These are phyloP conservation scores for Cucumis melo DNA, from an alignment of 306 rosid genomes.

Conservation along the genomic window DNA sequence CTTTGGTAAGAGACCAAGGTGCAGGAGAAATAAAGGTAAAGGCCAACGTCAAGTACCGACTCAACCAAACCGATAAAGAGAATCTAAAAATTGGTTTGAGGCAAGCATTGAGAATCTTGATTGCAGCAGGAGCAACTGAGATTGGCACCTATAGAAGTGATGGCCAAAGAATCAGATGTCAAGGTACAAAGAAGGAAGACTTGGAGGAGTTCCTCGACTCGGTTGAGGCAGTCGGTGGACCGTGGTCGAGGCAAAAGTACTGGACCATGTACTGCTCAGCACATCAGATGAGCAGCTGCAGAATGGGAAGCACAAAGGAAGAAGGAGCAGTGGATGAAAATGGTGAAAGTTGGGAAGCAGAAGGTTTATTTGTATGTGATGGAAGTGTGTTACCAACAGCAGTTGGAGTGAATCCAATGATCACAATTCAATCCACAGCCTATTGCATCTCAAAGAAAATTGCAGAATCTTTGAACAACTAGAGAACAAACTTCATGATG, in stretches of 20 bases:
- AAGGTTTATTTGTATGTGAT: slow-evolving; percentile 73
- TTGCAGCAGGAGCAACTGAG: slow-evolving; percentile 82
- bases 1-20: slow-evolving; percentile 65
- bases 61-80: slow-evolving; percentile 46
- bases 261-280: slow-evolving; percentile 54
- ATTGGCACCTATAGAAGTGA: slow-evolving; percentile 90
- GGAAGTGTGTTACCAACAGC: slow-evolving; percentile 80
- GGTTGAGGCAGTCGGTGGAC: slow-evolving; percentile 44
- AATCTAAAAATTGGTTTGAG: slow-evolving; percentile 51
- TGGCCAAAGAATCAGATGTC: slow-evolving; percentile 62
- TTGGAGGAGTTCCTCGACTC: slow-evolving; percentile 66
- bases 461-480: slow-evolving; percentile 31
- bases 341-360: slow-evolving; percentile 91
- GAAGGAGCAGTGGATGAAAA: slow-evolving; percentile 70
- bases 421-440: slow-evolving; percentile 76
- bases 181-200: slow-evolving; percentile 41
- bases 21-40: slow-evolving; percentile 54
- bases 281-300: slow-evolving; percentile 80
- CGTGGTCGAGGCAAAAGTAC: slow-evolving; percentile 33
- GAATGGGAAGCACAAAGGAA: slow-evolving; percentile 49
- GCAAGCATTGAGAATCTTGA: slow-evolving; percentile 56
- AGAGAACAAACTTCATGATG: background rate
- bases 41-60: slow-evolving; percentile 34
- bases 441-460: slow-evolving; percentile 68
- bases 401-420: slow-evolving; percentile 90